These are phyloP conservation scores for Macroventuria anomochaeta DNA, from an alignment of 2,329 filamentous ascomycete genomes.

Conservation along the genomic window DNA sequence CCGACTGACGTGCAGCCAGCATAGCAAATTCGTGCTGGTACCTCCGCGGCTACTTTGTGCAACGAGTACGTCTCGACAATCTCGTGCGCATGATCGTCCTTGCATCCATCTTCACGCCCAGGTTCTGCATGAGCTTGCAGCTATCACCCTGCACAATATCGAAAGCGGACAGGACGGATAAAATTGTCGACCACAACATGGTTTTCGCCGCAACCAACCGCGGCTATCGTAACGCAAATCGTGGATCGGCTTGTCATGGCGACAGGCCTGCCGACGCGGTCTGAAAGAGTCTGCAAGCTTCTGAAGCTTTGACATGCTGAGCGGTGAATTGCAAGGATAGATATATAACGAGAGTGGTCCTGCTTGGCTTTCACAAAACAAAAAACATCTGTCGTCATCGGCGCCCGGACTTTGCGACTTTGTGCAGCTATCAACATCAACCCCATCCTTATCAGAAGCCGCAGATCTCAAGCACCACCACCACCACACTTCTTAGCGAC, in stretches of 20 bases:
- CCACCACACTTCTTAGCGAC: slow-evolving; percentile 31
- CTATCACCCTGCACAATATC: background rate
- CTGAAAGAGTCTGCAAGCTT: slow-evolving; percentile 15
- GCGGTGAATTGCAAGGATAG: slow-evolving; percentile 1
- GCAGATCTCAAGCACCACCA: slow-evolving; percentile 14
- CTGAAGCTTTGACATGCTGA: slow-evolving; percentile 20
- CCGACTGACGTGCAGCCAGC: background rate
- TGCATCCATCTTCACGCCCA: background rate
- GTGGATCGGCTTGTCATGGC: slow-evolving; percentile 9
- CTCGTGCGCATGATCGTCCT: background rate
- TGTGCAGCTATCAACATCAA: slow-evolving; percentile 25
- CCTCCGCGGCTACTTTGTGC: background rate
- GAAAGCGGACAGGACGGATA: slow-evolving; percentile 1
- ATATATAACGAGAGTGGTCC: slow-evolving; percentile 4
- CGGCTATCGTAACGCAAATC: slow-evolving; percentile 3
- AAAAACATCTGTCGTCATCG: slow-evolving; percentile 23
- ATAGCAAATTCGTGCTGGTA: background rate
- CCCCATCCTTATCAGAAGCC: slow-evolving; percentile 13
- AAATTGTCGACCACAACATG: background rate
- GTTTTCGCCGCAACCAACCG: slow-evolving; percentile 11
- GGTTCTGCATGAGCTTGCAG: background rate
- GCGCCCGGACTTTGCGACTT: slow-evolving; percentile 13
- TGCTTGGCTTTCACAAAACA: slow-evolving; percentile 4
- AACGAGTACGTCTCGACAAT: background rate
- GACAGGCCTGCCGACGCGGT: slow-evolving; percentile 13